Percentiles rank a stretch among this genome's conserved stretches.
phyloP scores from a whole-genome alignment of 2,329 filamentous ascomycete genomes.

The Beauveria australis region DNA sequence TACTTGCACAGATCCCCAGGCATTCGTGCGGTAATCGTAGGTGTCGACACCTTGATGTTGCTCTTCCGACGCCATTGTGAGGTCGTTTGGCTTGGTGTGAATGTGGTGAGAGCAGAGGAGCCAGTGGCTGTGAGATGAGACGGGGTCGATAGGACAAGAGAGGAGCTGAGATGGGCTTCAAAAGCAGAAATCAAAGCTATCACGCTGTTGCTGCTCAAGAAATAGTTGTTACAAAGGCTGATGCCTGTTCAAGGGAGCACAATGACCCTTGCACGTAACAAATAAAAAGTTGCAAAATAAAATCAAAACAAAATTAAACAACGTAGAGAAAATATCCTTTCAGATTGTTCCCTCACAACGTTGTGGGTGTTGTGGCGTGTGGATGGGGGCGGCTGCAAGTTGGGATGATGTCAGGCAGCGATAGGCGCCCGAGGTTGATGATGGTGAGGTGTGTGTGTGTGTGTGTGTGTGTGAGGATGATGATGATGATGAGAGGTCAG shows the following conservation, averaged over 20 bases:
- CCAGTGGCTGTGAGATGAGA: background rate
- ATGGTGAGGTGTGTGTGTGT: background rate
- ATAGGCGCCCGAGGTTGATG: slow-evolving; percentile 1
- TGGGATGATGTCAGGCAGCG: slow-evolving; percentile 8
- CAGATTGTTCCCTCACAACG: background rate
- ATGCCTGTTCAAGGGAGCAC: background rate
- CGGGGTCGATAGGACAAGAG: background rate
- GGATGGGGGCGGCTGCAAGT: background rate
- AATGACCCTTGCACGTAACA: background rate
- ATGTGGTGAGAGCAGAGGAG: background rate
- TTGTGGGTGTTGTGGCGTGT: background rate
- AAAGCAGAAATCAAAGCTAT: background rate
- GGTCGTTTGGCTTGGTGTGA: background rate
- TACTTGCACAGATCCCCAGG: background rate
- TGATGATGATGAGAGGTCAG: background rate
- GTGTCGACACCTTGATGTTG: background rate
- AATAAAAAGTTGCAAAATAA: background rate
- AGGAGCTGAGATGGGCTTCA: background rate
- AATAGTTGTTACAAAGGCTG: slow-evolving; percentile 1
- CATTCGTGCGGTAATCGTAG: background rate
- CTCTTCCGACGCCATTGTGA: slow-evolving; percentile 10
- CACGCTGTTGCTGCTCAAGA: background rate
- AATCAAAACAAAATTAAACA: background rate
- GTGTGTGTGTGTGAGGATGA: background rate
- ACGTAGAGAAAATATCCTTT: background rate